A percentile compares a stretch with the other conserved stretches of the same genome.
Evolutionary conservation across 2,329 filamentous ascomycete genomes (phyloP).

Genomic region (Fusarium nanum): DNA sequence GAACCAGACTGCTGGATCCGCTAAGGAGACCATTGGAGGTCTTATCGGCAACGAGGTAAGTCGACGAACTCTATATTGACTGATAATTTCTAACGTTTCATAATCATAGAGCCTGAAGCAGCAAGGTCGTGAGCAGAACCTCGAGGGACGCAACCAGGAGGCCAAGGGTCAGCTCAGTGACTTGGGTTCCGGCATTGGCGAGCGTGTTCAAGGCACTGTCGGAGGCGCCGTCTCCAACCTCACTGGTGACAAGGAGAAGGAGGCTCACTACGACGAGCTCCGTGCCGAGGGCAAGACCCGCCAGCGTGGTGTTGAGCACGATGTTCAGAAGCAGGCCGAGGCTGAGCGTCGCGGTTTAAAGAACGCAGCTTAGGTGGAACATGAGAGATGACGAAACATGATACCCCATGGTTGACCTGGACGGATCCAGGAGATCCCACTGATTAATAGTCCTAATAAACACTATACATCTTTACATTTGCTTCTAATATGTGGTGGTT

Average conservation of each 20-base stretch:
- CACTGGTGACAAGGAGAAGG: constrained; percentile 74
- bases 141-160: constrained; percentile 82
- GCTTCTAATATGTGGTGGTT: background rate
- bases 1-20: constrained; percentile 90
- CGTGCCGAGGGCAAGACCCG: constrained; percentile 87
- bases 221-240: constrained; percentile 78
- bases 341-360: constrained; percentile 48
- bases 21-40: constrained; percentile 84
- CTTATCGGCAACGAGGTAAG: constrained; percentile 77
- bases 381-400: constrained; percentile 32
- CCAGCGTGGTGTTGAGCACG: constrained; percentile 84
- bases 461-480: constrained; percentile 2
- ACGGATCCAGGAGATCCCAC: constrained; percentile 11
- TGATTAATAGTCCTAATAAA: constrained; percentile 27
- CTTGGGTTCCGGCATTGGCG: constrained; percentile 71
- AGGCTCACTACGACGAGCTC: constrained; percentile 73
- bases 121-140: constrained; percentile 80
- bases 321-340: constrained; percentile 79
- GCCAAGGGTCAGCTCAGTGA: constrained; percentile 85
- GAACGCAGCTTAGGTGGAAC: constrained; percentile 1
- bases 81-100: constrained; percentile 19
- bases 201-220: constrained; percentile 77
- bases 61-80: background rate
- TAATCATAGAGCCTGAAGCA: constrained; percentile 71
- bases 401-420: constrained; percentile 35